Percentiles rank a stretch among this genome's conserved stretches.
Conservation (phyloP, 1,139 yeast genomes). For the Eremothecium sinecaudum region DNA sequence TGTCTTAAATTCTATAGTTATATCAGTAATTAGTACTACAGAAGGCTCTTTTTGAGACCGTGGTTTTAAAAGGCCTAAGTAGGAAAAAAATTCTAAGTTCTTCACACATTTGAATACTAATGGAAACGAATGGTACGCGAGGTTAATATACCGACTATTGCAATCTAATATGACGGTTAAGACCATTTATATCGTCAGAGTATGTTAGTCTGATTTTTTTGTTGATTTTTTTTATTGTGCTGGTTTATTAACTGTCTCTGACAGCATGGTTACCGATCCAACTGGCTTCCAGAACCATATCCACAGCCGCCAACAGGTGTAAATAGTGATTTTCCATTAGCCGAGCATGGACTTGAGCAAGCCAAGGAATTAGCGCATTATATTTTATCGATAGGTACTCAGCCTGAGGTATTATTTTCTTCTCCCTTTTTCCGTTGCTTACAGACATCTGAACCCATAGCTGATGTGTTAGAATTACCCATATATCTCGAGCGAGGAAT, state of each 20-base stretch:
- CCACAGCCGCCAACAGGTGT: constrained; percentile 74
- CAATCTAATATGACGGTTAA: constrained; percentile 25
- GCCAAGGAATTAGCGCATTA: constrained; percentile 63
- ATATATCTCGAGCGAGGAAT: constrained; percentile 62
- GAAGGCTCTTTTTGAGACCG: constrained; percentile 1
- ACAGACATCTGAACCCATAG: constrained; percentile 68
- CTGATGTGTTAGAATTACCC: constrained; percentile 46
- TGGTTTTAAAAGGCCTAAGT: background rate
- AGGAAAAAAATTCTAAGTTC: background rate
- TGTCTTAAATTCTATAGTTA: background rate
- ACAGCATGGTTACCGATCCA: constrained; percentile 75
- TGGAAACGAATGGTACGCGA: background rate
- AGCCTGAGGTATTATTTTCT: constrained; percentile 54
- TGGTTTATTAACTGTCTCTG: background rate
- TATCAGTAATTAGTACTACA: background rate
- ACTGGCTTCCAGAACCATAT: constrained; percentile 69
- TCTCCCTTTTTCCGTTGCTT: constrained; percentile 90
- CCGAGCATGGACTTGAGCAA: constrained; percentile 71
- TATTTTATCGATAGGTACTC: constrained; percentile 37
- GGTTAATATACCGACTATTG: background rate
- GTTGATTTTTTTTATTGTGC: background rate
- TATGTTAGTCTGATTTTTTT: constrained; percentile 10
- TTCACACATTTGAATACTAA: background rate
- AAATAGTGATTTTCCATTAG: constrained; percentile 71
- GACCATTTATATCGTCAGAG: constrained; percentile 36